These are phyloP conservation scores for Groenewaldozyma auringiensis DNA, from an alignment of 1,139 yeast species.

Conservation along the genomic window DNA sequence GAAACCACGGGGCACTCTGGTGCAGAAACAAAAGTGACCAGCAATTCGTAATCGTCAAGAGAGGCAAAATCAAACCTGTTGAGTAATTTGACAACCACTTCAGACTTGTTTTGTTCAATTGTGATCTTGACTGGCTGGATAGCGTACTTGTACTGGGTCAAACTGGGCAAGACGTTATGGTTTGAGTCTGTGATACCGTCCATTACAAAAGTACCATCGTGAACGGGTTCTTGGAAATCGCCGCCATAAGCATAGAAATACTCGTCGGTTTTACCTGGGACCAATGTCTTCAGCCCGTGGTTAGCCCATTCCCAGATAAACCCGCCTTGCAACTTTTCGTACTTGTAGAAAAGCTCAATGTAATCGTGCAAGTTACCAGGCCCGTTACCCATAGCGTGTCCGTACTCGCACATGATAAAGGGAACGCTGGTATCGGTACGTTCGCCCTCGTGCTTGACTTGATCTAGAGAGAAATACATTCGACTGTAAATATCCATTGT, in stretches of 20 bases:
- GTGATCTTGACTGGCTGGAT: slow-evolving; percentile 27
- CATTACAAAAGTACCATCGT: slow-evolving; percentile 34
- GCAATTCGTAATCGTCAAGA: slow-evolving; percentile 11
- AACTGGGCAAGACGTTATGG: slow-evolving; percentile 33
- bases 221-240: slow-evolving; percentile 31
- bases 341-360: slow-evolving; percentile 28
- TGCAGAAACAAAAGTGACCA: slow-evolving; percentile 1
- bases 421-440: slow-evolving; percentile 25
- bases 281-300: slow-evolving; percentile 29
- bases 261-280: slow-evolving; percentile 7
- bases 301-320: slow-evolving; percentile 37
- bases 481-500: slow-evolving; percentile 28
- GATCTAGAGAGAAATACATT: slow-evolving; percentile 29
- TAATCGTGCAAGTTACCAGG: slow-evolving; percentile 33
- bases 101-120: slow-evolving; percentile 7
- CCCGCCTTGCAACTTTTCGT: slow-evolving; percentile 31
- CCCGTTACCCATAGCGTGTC: slow-evolving; percentile 36
- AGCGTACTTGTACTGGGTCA: slow-evolving; percentile 29
- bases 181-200: slow-evolving; percentile 30
- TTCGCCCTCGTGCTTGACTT: slow-evolving; percentile 20
- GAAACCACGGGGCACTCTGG: slow-evolving; percentile 2
- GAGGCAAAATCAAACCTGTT: slow-evolving; percentile 10
- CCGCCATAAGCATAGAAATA: slow-evolving; percentile 32
- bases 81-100: slow-evolving; percentile 5
- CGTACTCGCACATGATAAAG: slow-evolving; percentile 32